phyloP scores from a whole-genome alignment of 352 stramenopile genomes.

The Phytophthora fragariae region DNA sequence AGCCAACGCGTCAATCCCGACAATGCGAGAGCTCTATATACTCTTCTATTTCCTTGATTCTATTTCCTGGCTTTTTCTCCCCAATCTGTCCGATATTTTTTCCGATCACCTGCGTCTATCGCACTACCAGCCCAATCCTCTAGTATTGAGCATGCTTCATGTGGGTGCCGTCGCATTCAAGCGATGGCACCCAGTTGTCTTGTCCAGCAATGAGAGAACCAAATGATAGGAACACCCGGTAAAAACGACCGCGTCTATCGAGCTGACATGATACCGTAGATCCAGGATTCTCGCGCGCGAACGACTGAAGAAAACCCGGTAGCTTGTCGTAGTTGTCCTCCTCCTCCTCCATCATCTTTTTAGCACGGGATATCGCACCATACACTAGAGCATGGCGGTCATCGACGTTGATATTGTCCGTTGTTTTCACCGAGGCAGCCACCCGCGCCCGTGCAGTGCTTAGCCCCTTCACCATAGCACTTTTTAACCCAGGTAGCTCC shows the following conservation, averaged over 20 bases:
- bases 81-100: no score
- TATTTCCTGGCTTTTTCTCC: no score
- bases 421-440: no score
- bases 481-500: slow-evolving; percentile 8
- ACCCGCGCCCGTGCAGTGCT: neutral
- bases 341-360: neutral
- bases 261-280: neutral
- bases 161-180: neutral
- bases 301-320: neutral
- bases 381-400: neutral
- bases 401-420: neutral
- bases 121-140: no score
- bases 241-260: neutral
- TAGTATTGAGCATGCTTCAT: neutral
- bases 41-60: no score
- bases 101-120: no score
- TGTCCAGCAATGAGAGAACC: neutral
- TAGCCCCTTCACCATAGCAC: neutral
- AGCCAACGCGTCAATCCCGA: no score
- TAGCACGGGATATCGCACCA: neutral
- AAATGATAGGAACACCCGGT: neutral
- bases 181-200: neutral
- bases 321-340: neutral
- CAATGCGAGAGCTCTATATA: no score
- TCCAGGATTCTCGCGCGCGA: neutral